Evolutionary conservation across 2,329 filamentous ascomycete genomes (phyloP).

Genomic region (Aspergillus piperis): DNA sequence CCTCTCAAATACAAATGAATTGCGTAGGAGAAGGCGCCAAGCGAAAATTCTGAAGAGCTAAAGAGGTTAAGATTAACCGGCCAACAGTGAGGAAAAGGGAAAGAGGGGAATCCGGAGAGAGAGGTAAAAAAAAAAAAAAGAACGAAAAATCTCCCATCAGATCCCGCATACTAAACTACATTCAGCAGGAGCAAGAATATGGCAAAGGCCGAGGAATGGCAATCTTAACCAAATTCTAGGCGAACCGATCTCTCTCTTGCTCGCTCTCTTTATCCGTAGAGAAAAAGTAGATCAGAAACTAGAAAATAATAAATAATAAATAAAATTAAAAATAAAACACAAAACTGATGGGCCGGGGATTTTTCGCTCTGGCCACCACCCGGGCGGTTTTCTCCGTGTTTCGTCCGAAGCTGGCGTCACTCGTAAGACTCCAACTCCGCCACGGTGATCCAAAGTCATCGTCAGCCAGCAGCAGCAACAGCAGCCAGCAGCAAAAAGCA

Average conservation of each 20-base stretch:
- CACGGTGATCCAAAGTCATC: background rate
- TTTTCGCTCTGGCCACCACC: slow-evolving; percentile 1
- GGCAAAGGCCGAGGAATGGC: background rate
- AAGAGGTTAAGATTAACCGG: background rate
- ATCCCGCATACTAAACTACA: background rate
- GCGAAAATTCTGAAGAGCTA: background rate
- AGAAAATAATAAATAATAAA: no score
- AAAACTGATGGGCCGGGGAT: background rate
- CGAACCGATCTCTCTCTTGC: background rate
- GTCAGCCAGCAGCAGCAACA: background rate
- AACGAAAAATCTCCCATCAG: background rate
- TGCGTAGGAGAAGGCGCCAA: background rate
- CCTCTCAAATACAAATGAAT: background rate
- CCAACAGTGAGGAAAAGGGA: background rate
- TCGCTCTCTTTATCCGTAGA: no score
- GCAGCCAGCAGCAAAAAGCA: no score
- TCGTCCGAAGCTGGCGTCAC: background rate
- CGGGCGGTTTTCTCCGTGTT: slow-evolving; percentile 5
- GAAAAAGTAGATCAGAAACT: no score
- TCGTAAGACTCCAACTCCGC: background rate
- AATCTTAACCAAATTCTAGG: background rate
- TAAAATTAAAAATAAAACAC: background rate
- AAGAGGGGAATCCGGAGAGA: background rate
- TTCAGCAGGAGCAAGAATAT: background rate
- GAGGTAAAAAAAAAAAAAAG: background rate